phyloP scores from a whole-genome alignment of 495 filamentous ascomycete genomes.

The Evernia prunastri region DNA sequence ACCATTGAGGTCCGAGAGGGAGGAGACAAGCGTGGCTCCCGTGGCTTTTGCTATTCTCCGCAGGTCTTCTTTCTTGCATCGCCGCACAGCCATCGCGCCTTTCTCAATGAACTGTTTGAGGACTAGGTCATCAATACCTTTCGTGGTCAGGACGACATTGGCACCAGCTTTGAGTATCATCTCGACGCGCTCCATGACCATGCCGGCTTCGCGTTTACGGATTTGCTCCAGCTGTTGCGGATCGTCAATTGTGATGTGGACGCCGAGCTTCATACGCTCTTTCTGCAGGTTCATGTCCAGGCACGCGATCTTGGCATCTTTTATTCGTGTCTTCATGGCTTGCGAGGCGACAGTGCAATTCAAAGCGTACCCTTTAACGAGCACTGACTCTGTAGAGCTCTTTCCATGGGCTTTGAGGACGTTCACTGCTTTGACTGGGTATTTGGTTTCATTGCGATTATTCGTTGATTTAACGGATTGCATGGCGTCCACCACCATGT shows the following conservation, averaged over 20 bases:
- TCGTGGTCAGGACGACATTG: slow-evolving; percentile 93
- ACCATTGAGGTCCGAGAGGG: slow-evolving; percentile 91
- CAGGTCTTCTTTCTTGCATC: slow-evolving; percentile 98
- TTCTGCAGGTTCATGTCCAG: slow-evolving; percentile 98
- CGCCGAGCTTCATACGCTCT: slow-evolving; percentile 96
- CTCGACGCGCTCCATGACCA: slow-evolving; percentile 90
- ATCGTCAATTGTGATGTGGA: slow-evolving; percentile 97
- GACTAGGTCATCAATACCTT: slow-evolving; percentile 95
- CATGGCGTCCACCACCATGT: slow-evolving; percentile 96
- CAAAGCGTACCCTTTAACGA: slow-evolving; percentile 93
- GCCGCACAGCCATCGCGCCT: slow-evolving; percentile 90
- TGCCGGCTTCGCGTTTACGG: slow-evolving; percentile 79
- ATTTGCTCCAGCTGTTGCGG: slow-evolving; percentile 97
- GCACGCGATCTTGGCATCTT: slow-evolving; percentile 93
- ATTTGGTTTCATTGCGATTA: slow-evolving; percentile 84
- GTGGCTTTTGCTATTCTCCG: slow-evolving; percentile 93
- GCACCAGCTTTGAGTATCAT: slow-evolving; percentile 97
- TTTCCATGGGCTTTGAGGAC: slow-evolving; percentile 97
- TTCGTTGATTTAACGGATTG: slow-evolving; percentile 89
- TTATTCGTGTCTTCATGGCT: slow-evolving; percentile 90
- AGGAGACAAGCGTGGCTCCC: slow-evolving; percentile 84
- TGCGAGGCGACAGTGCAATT: slow-evolving; percentile 99
- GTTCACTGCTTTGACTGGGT: slow-evolving; percentile 98
- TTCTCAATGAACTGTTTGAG: slow-evolving; percentile 92
- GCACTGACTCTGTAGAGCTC: slow-evolving; percentile 76